Conservation (phyloP, 2,329 filamentous ascomycete species). For the Colletotrichum navitas region DNA sequence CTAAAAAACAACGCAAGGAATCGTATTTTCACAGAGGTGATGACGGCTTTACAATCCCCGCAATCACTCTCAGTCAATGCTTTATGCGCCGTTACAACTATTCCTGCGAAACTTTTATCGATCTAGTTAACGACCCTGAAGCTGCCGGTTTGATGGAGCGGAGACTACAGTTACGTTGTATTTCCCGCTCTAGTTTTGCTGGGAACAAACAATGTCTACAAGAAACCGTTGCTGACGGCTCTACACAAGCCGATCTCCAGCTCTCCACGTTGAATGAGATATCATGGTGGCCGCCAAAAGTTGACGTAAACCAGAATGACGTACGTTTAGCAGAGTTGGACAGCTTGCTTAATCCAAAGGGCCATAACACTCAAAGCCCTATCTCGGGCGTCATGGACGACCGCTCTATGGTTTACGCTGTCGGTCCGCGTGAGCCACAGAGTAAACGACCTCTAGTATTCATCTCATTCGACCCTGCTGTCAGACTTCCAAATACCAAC, state of each 20-base stretch:
- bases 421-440: conserved; percentile 45
- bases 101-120: conserved; percentile 67
- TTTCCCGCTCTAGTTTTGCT: conserved; percentile 13
- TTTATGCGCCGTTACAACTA: conserved; percentile 68
- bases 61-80: conserved; percentile 66
- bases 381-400: conserved; percentile 61
- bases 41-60: conserved; percentile 53
- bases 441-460: conserved; percentile 54
- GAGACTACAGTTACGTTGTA: conserved; percentile 60
- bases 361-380: conserved; percentile 51
- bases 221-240: neutral
- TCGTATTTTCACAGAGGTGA: conserved; percentile 63
- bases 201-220: neutral
- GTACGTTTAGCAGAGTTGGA: conserved; percentile 46
- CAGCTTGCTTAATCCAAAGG: conserved; percentile 53
- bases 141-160: conserved; percentile 46
- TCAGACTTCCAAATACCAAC: conserved; percentile 48
- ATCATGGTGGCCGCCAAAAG: conserved; percentile 46
- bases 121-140: conserved; percentile 67
- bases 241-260: neutral
- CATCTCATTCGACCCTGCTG: conserved; percentile 58
- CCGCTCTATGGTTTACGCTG: conserved; percentile 60
- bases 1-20: conserved; percentile 50
- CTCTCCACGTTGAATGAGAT: conserved; percentile 8
- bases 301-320: conserved; percentile 4